These are phyloP conservation scores for Naganishia friedmannii DNA, from an alignment of 768 basidiomycete species.

Conservation along the genomic window DNA sequence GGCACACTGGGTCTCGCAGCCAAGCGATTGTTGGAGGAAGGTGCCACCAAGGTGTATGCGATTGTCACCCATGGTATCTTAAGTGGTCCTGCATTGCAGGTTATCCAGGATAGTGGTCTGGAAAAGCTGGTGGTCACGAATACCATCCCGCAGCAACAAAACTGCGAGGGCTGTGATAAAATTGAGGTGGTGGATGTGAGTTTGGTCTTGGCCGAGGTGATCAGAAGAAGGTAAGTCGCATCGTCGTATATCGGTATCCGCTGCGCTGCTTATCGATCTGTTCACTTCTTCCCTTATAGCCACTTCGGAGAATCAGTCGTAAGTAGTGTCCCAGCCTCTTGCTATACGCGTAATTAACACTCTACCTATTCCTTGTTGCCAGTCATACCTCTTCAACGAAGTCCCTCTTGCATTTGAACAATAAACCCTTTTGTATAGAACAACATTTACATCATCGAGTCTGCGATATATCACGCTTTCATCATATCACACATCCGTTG, in stretches of 20 bases:
- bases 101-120: conserved; percentile 52
- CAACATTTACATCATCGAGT: background rate
- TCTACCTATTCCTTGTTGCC: background rate
- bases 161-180: conserved; percentile 62
- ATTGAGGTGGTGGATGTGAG: conserved; percentile 86
- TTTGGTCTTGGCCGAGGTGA: conserved; percentile 89
- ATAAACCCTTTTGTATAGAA: background rate
- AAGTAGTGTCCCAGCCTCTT: conserved; percentile 31
- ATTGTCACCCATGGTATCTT: conserved; percentile 79
- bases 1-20: conserved; percentile 80
- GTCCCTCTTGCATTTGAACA: conserved; percentile 40
- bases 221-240: conserved; percentile 60
- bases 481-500: no score
- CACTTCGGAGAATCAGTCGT: conserved; percentile 52
- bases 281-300: conserved; percentile 22
- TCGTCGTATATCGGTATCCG: background rate
- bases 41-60: conserved; percentile 80
- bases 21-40: conserved; percentile 80
- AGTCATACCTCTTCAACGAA: conserved; percentile 53
- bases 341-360: background rate
- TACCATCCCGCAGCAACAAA: conserved; percentile 79
- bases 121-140: conserved; percentile 94
- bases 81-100: conserved; percentile 38
- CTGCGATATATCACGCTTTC: background rate
- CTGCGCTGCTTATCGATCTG: background rate